Evolutionary conservation across 192 early-diverging fungal genomes (phyloP).

Genomic region (Entomortierella chlamydospora): DNA sequence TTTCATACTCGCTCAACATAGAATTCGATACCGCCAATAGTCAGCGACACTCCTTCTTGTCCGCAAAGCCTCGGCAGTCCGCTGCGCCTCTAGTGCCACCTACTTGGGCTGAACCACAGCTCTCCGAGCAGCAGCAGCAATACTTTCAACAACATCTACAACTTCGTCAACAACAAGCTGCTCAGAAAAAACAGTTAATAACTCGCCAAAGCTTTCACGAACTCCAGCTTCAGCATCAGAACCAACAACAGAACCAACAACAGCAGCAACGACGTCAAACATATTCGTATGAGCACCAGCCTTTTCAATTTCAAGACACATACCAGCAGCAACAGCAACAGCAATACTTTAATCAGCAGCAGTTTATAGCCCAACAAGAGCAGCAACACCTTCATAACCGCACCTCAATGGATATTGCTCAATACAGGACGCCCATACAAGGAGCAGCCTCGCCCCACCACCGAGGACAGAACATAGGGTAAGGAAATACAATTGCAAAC

Average conservation of each 20-base stretch:
- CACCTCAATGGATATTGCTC: slow-evolving; percentile 15
- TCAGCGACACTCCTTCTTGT: slow-evolving; percentile 15
- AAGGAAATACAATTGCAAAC: slow-evolving; percentile 1
- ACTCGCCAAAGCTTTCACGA: slow-evolving; percentile 13
- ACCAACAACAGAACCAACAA: slow-evolving; percentile 16
- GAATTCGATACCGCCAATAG: slow-evolving; percentile 23
- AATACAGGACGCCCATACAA: slow-evolving; percentile 16
- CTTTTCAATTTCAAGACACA: slow-evolving; percentile 1
- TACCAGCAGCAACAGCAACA: slow-evolving; percentile 31
- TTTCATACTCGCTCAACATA: slow-evolving; percentile 1
- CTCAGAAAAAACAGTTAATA: slow-evolving; percentile 13
- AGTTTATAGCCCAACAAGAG: slow-evolving; percentile 22
- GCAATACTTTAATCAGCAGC: slow-evolving; percentile 18
- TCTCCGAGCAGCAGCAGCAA: slow-evolving; percentile 4
- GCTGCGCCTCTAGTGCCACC: slow-evolving; percentile 18
- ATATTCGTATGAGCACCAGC: slow-evolving; percentile 19
- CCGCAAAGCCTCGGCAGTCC: slow-evolving; percentile 33
- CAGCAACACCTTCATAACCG: slow-evolving; percentile 19
- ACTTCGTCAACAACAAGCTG: slow-evolving; percentile 7
- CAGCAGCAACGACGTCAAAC: slow-evolving; percentile 27
- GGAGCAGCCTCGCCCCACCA: slow-evolving; percentile 23
- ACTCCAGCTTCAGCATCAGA: slow-evolving; percentile 11
- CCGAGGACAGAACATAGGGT: slow-evolving; percentile 39
- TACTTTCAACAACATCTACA: slow-evolving; percentile 17
- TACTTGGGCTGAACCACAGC: slow-evolving; percentile 26